Evolutionary conservation across 768 basidiomycete genomes (phyloP).

Genomic region (Gloeopeniophorella convolvens): DNA sequence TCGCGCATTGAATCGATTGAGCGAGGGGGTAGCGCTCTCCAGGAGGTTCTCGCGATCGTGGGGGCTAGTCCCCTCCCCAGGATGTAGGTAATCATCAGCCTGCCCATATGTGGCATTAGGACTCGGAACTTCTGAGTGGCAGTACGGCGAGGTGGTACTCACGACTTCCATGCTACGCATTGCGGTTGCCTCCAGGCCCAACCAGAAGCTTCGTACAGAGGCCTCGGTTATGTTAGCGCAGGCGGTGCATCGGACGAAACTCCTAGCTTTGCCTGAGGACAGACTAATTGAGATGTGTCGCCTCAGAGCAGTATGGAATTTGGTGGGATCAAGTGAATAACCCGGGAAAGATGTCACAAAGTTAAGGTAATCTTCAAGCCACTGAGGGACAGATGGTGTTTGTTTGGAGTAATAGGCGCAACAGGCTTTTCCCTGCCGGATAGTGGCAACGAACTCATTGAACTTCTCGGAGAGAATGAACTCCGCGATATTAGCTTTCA

Average conservation of each 20-base stretch:
- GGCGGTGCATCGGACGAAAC: no score
- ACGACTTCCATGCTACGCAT: not conserved
- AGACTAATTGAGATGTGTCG: no score
- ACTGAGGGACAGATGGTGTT: not conserved
- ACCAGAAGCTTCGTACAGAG: slow-evolving; percentile 8
- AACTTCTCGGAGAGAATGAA: not conserved
- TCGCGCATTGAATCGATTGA: not conserved
- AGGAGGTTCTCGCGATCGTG: no score
- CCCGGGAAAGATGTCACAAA: not conserved
- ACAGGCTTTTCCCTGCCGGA: no score
- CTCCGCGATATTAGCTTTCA: not conserved
- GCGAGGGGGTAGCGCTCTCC: not conserved
- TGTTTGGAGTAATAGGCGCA: no score
- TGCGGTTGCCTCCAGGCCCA: not conserved
- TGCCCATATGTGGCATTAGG: no score
- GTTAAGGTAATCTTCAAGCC: slow-evolving; percentile 5
- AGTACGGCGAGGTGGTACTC: not conserved
- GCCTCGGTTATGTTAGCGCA: no score
- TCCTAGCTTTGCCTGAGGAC: no score
- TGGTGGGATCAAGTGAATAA: not conserved
- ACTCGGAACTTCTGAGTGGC: no score
- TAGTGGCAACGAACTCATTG: no score
- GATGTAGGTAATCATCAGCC: no score
- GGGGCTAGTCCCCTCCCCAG: no score
- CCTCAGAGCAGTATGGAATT: slow-evolving; percentile 3